Evolutionary conservation across 192 early-diverging fungal genomes (phyloP).

Genomic region (Backusella morwellensis): DNA sequence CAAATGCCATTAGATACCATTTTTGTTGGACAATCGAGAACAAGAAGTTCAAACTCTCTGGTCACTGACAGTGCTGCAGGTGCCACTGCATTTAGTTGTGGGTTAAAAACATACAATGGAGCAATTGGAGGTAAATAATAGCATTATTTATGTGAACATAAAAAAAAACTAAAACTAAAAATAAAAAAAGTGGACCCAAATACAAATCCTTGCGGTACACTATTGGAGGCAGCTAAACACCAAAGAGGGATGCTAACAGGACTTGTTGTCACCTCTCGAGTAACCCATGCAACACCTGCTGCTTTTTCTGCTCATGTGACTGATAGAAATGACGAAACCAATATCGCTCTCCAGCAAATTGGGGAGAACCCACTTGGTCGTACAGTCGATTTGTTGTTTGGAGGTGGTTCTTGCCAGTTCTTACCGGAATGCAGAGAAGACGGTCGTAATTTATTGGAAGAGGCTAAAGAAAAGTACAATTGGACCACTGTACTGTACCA

Average conservation of each 20-base stretch:
- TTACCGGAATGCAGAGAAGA: conserved; percentile 83
- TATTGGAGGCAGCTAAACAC: conserved; percentile 92
- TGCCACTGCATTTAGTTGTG: conserved; percentile 94
- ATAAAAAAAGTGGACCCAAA: conserved; percentile 52
- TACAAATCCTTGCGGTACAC: conserved; percentile 79
- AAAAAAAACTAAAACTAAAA: not conserved
- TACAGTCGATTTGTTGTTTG: conserved; percentile 85
- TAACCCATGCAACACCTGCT: conserved; percentile 92
- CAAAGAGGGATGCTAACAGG: conserved; percentile 77
- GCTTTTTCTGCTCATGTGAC: conserved; percentile 81
- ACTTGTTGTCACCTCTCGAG: conserved; percentile 88
- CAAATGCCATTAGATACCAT: conserved; percentile 66
- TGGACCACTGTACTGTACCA: conserved; percentile 56
- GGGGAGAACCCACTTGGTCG: conserved; percentile 86
- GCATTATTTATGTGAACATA: not conserved
- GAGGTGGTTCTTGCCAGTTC: conserved; percentile 91
- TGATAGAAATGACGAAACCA: conserved; percentile 75
- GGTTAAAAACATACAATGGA: conserved; percentile 89
- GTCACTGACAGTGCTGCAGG: conserved; percentile 98
- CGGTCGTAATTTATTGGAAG: conserved; percentile 61
- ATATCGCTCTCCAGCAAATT: conserved; percentile 89
- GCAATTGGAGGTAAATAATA: conserved; percentile 80
- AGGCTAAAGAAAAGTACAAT: conserved; percentile 54
- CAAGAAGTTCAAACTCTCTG: conserved; percentile 73
- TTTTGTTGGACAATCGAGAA: conserved; percentile 87